Percentiles rank a stretch among this genome's conserved stretches.
Evolutionary conservation across 1,284 basidiomycete species (phyloP).

Genomic region (Sanguinoderma infundibulare): DNA sequence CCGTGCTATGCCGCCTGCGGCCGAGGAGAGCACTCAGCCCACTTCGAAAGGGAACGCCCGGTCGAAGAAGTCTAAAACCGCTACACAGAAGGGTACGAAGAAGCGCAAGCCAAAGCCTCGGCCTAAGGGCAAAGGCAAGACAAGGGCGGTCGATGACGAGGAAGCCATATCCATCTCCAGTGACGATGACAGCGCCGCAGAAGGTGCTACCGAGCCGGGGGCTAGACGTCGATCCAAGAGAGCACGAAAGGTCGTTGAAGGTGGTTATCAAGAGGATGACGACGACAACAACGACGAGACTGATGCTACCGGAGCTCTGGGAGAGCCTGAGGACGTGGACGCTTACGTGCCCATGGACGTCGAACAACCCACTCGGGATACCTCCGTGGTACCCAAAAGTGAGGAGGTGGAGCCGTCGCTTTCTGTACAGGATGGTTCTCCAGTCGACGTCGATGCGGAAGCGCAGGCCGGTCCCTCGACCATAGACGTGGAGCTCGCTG

Average conservation of each 20-base stretch:
- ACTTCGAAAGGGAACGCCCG: conserved; percentile 10
- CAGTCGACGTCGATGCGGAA: neutral
- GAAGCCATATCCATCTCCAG: conserved; percentile 30
- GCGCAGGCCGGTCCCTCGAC: neutral
- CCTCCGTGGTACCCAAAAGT: conserved; percentile 18
- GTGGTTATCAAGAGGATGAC: conserved; percentile 29
- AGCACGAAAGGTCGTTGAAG: conserved; percentile 21
- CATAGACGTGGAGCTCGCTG: conserved; percentile 35
- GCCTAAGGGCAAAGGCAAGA: conserved; percentile 45
- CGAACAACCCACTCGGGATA: neutral
- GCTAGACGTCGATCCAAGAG: conserved; percentile 30
- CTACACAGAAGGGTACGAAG: conserved; percentile 37
- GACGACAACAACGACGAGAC: conserved; percentile 23
- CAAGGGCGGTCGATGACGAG: conserved; percentile 26
- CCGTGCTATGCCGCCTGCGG: conserved; percentile 17
- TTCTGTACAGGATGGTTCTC: conserved; percentile 1
- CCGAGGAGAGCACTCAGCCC: conserved; percentile 3
- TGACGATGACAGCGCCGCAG: conserved; percentile 28
- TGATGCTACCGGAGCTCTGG: neutral
- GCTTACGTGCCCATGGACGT: neutral
- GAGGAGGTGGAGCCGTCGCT: conserved; percentile 29
- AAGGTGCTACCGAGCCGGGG: neutral
- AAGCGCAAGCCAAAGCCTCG: conserved; percentile 40
- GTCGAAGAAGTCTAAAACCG: neutral
- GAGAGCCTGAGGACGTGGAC: neutral